Base-by-base conservation (phyloP, 441 rosid genomes). In the Gossypium gossypioides region DNA sequence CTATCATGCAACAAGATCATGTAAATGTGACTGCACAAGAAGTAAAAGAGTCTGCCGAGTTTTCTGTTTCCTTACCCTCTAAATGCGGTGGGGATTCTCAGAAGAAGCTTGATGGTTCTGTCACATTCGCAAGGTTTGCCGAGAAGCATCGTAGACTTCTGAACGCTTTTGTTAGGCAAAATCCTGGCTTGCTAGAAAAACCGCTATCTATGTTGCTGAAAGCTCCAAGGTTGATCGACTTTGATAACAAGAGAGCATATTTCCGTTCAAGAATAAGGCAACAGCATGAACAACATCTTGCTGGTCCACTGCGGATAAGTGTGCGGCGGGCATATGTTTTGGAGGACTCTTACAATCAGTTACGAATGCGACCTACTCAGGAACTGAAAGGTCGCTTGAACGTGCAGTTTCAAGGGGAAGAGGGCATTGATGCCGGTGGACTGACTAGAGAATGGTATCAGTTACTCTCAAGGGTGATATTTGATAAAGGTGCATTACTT, bases 361-460 rank as follows among this genome's bases (percentile, higher is more conserved):
- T 96, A 80, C 87, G 99, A 37, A 91, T 96, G 98, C 88, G 97
- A 64, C 85, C 99, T 77, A 85, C 80, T 65, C 96, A 83, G 75
- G 99, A 96, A 84, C 81, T 96, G 76, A 96, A 84, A 81, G 99
- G 99, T 78, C 89, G 99, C 67, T 77, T 93, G 77, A 96, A 90
- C 25, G 98, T 96, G 75, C 96, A 91, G 77, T 96, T 96, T 82
- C 99, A 93, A 84, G 98, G 97, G 77, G 99, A 96, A 72, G 99
- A 96, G 81, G 99, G 99, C 71, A 91, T 96, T 78, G 99, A 96
- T 88, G 99, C 99, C 48, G 99, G 99, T 42, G 99, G 99, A 51
- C 86, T 96, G 77, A 96, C 98, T 4, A 84, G 99, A 77, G 99
- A 96, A 80, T 96, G 98, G 99, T 96, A 96, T 88, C 99, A 96